phyloP scores from a whole-genome alignment of 2,329 filamentous ascomycete genomes.

The Aspergillus terreus region DNA sequence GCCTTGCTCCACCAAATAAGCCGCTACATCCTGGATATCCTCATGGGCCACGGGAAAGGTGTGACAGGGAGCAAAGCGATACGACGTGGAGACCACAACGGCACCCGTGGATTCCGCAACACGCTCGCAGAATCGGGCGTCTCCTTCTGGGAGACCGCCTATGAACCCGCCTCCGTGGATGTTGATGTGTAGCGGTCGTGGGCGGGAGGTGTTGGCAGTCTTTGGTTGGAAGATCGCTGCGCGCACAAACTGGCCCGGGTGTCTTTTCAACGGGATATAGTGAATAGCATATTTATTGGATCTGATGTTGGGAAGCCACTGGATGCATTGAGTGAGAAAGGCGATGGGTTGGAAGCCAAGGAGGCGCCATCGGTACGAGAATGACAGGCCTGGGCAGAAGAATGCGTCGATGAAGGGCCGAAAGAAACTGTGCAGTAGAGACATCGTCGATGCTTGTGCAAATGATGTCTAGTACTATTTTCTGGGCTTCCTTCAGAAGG shows the following conservation, averaged over 20 bases:
- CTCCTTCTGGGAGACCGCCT: conserved; percentile 12
- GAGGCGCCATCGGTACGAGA: conserved; percentile 41
- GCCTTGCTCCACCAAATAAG: conserved; percentile 38
- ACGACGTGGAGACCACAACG: conserved; percentile 36
- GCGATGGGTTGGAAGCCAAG: conserved; percentile 43
- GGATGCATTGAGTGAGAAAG: conserved; percentile 37
- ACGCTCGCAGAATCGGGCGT: conserved; percentile 10
- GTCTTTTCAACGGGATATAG: conserved; percentile 8
- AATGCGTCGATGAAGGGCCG: conserved; percentile 27
- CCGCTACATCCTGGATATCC: conserved; percentile 44
- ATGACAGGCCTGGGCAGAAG: conserved; percentile 36
- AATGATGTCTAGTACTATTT: no score
- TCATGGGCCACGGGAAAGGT: conserved; percentile 41
- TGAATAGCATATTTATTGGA: conserved; percentile 3
- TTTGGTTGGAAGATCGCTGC: conserved; percentile 6
- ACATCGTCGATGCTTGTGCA: background rate
- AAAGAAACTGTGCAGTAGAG: background rate
- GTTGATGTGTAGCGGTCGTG: conserved; percentile 9
- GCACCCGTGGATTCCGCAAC: conserved; percentile 41
- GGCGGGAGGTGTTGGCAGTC: background rate
- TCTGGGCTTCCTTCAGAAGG: no score
- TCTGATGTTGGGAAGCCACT: conserved; percentile 16
- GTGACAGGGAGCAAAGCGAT: conserved; percentile 41
- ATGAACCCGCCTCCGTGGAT: conserved; percentile 13
- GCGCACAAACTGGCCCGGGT: conserved; percentile 6